These are phyloP conservation scores for Thermothelomyces thermophilus DNA, from an alignment of 2,329 filamentous ascomycete species.

Conservation along the genomic window DNA sequence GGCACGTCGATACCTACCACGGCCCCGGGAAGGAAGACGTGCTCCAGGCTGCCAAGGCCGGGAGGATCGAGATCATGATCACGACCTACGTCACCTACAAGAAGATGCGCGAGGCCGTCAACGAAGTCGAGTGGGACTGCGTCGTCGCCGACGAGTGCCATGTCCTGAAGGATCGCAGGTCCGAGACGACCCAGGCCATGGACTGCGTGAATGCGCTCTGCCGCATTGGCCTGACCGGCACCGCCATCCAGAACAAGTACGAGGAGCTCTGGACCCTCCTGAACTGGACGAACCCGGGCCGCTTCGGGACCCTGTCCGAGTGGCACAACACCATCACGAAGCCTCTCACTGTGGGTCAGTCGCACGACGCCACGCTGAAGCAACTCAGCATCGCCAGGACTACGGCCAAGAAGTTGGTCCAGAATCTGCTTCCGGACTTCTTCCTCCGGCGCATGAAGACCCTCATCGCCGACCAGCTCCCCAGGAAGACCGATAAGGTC, in stretches of 20 bases:
- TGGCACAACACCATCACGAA: slow-evolving; percentile 75
- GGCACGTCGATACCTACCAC: slow-evolving; percentile 80
- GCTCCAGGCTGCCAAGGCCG: slow-evolving; percentile 64
- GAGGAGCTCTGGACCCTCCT: slow-evolving; percentile 94
- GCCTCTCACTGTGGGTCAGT: slow-evolving; percentile 80
- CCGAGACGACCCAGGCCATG: slow-evolving; percentile 79
- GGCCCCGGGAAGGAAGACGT: slow-evolving; percentile 62
- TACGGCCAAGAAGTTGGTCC: slow-evolving; percentile 76
- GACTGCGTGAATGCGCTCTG: slow-evolving; percentile 86
- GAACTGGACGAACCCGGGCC: slow-evolving; percentile 91
- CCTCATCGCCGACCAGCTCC: slow-evolving; percentile 83
- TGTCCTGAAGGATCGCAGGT: slow-evolving; percentile 69
- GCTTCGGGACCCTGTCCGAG: slow-evolving; percentile 55
- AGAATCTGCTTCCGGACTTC: slow-evolving; percentile 81
- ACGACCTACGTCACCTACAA: slow-evolving; percentile 92
- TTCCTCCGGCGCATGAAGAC: slow-evolving; percentile 92
- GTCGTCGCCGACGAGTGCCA: slow-evolving; percentile 95
- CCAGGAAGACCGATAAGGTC: slow-evolving; percentile 88
- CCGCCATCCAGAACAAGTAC: slow-evolving; percentile 96
- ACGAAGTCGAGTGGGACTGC: slow-evolving; percentile 85
- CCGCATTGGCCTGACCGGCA: slow-evolving; percentile 87
- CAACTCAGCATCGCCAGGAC: slow-evolving; percentile 75
- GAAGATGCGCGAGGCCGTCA: slow-evolving; percentile 65
- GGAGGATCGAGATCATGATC: slow-evolving; percentile 81
- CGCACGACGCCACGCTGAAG: slow-evolving; percentile 78